These are phyloP conservation scores for Panaeolus cyanescens DNA, from an alignment of 768 basidiomycete species.

Conservation along the genomic window DNA sequence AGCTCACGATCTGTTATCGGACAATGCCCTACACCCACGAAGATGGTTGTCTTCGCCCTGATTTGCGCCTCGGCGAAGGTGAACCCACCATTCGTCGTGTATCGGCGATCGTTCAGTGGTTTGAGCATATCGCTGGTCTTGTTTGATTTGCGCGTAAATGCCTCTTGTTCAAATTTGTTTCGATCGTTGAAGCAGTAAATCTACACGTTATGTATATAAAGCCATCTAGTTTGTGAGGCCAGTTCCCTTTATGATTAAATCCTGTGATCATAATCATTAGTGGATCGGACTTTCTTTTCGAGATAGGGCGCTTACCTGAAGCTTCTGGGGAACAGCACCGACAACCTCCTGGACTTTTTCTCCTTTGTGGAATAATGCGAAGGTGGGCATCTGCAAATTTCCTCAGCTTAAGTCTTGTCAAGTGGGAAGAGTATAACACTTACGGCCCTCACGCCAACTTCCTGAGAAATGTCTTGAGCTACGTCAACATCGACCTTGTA, in stretches of 20 bases:
- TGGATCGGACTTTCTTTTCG: not conserved
- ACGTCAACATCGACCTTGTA: slow-evolving; percentile 79
- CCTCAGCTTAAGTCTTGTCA: not conserved
- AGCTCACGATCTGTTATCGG: slow-evolving; percentile 72
- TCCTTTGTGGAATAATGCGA: slow-evolving; percentile 38
- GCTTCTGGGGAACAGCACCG: slow-evolving; percentile 45
- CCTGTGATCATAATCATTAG: not conserved
- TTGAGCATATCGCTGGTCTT: slow-evolving; percentile 73
- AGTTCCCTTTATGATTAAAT: not conserved
- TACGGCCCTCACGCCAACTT: slow-evolving; percentile 65
- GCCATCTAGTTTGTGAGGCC: not conserved
- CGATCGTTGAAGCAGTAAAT: not conserved
- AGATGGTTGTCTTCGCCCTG: slow-evolving; percentile 67
- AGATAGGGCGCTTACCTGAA: slow-evolving; percentile 36
- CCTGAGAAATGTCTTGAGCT: slow-evolving; percentile 50
- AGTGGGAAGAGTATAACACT: slow-evolving; percentile 23
- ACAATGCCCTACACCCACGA: slow-evolving; percentile 67
- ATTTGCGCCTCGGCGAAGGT: slow-evolving; percentile 68
- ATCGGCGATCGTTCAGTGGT: slow-evolving; percentile 66
- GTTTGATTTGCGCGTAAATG: not conserved
- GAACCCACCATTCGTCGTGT: slow-evolving; percentile 73
- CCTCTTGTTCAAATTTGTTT: not conserved
- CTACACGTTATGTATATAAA: not conserved
- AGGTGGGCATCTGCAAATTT: slow-evolving; percentile 44
- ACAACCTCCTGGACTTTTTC: slow-evolving; percentile 37